phyloP scores from a whole-genome alignment of 2,329 filamentous ascomycete genomes.

The Xylaria polymorpha region DNA sequence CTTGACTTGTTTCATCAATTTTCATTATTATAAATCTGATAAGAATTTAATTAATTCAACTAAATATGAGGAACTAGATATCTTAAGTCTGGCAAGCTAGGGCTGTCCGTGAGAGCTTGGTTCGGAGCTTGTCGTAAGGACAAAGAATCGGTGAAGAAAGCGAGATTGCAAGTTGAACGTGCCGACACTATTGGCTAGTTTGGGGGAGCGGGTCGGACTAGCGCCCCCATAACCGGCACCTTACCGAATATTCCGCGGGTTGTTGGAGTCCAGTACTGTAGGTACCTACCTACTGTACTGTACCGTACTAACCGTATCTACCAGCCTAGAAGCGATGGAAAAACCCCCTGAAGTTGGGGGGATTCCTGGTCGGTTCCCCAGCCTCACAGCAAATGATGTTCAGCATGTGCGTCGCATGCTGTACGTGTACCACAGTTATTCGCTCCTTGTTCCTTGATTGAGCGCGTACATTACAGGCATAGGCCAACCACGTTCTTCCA shows the following conservation, averaged over 20 bases:
- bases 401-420: not conserved
- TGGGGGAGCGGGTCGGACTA: slow-evolving; percentile 34
- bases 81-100: not conserved
- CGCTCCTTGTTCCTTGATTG: not conserved
- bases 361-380: slow-evolving; percentile 2
- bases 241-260: slow-evolving; percentile 23
- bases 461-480: slow-evolving; percentile 3
- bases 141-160: slow-evolving; percentile 45
- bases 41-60: not conserved
- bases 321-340: not conserved
- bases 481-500: slow-evolving; percentile 6
- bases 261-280: not conserved
- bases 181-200: slow-evolving; percentile 41
- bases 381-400: slow-evolving; percentile 13
- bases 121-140: slow-evolving; percentile 3
- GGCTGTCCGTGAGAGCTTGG: not conserved
- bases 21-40: not conserved
- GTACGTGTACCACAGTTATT: slow-evolving; percentile 4
- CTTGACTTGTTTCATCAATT: not conserved
- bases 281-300: no score
- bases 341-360: not conserved
- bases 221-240: slow-evolving; percentile 9
- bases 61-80: not conserved
- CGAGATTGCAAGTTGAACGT: slow-evolving; percentile 40
- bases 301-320: no score